Conservation (phyloP, 352 stramenopile genomes). For the Phytophthora syringae region DNA sequence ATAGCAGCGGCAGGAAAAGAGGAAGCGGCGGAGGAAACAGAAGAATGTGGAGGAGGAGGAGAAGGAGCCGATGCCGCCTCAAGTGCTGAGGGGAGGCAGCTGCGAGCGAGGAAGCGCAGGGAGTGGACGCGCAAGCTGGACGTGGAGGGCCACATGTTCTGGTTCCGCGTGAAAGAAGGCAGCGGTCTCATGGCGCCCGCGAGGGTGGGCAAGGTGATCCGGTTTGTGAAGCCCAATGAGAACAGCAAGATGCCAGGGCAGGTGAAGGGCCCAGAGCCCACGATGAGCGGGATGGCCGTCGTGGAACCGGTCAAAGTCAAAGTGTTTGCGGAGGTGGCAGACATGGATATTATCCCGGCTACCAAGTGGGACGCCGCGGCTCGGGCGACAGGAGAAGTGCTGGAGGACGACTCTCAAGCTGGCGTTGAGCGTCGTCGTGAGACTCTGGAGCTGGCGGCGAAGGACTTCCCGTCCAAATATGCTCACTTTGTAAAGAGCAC, state of each 20-base stretch:
- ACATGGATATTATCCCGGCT: conserved; percentile 48
- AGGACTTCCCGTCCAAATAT: conserved; percentile 61
- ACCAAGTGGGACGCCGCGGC: conserved; percentile 42
- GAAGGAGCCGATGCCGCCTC: conserved; percentile 4
- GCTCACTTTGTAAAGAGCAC: conserved; percentile 55
- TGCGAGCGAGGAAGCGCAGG: conserved; percentile 52
- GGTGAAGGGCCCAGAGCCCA: conserved; percentile 18
- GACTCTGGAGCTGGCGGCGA: conserved; percentile 32
- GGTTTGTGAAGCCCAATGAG: conserved; percentile 34
- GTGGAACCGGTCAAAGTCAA: conserved; percentile 39
- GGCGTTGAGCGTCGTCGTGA: conserved; percentile 44
- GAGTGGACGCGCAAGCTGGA: conserved; percentile 67
- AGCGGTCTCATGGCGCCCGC: conserved; percentile 16
- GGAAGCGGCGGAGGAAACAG: conserved; percentile 16
- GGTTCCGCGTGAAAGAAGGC: conserved; percentile 46
- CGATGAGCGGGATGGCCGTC: conserved; percentile 39
- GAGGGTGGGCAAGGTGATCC: conserved; percentile 38
- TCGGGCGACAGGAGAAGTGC: conserved; percentile 36
- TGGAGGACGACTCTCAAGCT: conserved; percentile 34
- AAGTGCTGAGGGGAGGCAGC: conserved; percentile 36
- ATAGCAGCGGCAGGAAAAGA: conserved; percentile 18
- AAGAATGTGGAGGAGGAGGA: conserved; percentile 16
- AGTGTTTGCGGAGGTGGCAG: conserved; percentile 37
- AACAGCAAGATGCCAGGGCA: conserved; percentile 40
- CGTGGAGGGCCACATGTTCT: conserved; percentile 61